phyloP scores from a whole-genome alignment of 805 yeast genomes.

The Teunomyces gatunensis region DNA sequence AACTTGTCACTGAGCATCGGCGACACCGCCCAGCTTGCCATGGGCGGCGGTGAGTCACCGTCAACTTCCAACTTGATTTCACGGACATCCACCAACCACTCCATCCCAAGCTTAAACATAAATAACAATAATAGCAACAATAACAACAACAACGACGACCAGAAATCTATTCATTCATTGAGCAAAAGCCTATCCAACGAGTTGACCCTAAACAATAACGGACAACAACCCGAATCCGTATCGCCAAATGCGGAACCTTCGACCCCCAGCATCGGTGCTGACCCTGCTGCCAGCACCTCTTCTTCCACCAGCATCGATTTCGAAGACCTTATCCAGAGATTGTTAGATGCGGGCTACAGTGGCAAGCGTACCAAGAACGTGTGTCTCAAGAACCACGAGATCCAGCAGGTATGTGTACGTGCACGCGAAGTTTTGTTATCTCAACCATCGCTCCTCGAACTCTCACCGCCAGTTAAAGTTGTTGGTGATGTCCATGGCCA shows the following conservation, averaged over 20 bases:
- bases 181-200: conserved; percentile 2
- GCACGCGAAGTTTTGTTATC: conserved; percentile 87
- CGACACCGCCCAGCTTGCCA: neutral
- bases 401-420: conserved; percentile 77
- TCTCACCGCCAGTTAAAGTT: conserved; percentile 81
- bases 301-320: conserved; percentile 43
- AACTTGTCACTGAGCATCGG: conserved; percentile 10
- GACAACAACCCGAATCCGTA: neutral
- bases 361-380: conserved; percentile 90
- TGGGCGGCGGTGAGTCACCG: conserved; percentile 4
- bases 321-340: conserved; percentile 86
- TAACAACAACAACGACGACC: neutral
- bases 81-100: conserved; percentile 26
- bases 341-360: conserved; percentile 92
- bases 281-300: neutral
- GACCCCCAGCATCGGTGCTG: neutral
- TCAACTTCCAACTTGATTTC: conserved; percentile 13
- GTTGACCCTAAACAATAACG: neutral
- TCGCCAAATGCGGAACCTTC: neutral
- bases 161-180: neutral
- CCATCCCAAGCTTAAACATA: conserved; percentile 12
- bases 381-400: conserved; percentile 87
- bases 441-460: conserved; percentile 87
- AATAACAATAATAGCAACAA: neutral
- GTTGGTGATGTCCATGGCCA: conserved; percentile 98